Evolutionary conservation across 1,139 yeast genomes (phyloP).

Genomic region (Taphrina communis): DNA sequence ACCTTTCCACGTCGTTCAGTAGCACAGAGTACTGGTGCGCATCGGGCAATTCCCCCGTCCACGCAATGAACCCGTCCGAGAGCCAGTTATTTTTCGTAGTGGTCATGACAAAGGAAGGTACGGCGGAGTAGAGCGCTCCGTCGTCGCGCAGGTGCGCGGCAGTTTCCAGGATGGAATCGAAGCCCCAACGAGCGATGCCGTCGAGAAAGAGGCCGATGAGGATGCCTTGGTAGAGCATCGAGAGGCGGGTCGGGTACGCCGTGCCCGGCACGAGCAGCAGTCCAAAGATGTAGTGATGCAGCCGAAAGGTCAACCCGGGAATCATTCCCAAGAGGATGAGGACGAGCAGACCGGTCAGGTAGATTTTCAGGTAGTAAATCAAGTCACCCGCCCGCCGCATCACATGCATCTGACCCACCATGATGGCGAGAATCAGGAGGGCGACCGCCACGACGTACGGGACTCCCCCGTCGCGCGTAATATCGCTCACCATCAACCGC

Average conservation of each 20-base stretch:
- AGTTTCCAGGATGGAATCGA: conserved; percentile 87
- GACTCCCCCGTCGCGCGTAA: conserved; percentile 71
- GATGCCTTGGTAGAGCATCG: conserved; percentile 80
- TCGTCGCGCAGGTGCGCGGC: conserved; percentile 68
- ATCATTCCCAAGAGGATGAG: conserved; percentile 59
- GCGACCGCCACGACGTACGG: conserved; percentile 58
- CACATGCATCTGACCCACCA: conserved; percentile 73
- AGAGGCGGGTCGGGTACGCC: conserved; percentile 64
- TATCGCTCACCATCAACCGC: conserved; percentile 72
- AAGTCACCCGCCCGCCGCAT: conserved; percentile 76
- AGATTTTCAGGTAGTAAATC: conserved; percentile 61
- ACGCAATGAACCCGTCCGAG: conserved; percentile 41
- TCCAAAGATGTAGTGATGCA: conserved; percentile 90
- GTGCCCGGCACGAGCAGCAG: conserved; percentile 84
- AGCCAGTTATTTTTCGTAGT: neutral
- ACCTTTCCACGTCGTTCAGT: conserved; percentile 79
- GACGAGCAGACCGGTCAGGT: conserved; percentile 58
- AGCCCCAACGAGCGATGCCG: conserved; percentile 92
- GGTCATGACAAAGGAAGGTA: conserved; percentile 43
- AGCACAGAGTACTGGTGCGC: conserved; percentile 57
- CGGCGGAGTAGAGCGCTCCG: conserved; percentile 57
- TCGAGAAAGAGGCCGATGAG: conserved; percentile 78
- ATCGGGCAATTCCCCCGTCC: conserved; percentile 54
- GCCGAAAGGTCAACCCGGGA: conserved; percentile 75
- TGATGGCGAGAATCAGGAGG: conserved; percentile 59